Evolutionary conservation across 1,139 yeast species (phyloP).

Genomic region (Kluyveromyces marxianus): DNA sequence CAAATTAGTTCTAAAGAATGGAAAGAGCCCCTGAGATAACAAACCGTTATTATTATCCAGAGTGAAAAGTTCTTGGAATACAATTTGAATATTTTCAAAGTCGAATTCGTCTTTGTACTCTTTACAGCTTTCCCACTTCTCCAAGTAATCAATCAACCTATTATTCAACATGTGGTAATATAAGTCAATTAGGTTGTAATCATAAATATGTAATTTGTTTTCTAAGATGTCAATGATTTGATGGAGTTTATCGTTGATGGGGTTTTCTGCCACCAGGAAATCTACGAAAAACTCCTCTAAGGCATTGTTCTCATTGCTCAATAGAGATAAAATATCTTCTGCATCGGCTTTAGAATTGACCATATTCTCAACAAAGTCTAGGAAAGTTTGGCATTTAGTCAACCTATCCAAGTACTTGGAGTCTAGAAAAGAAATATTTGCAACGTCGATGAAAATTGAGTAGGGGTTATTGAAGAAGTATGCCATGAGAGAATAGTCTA

Average conservation of each 20-base stretch:
- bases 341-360: conserved; percentile 23
- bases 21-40: conserved; percentile 28
- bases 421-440: conserved; percentile 30
- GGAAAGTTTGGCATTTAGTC: conserved; percentile 42
- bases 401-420: conserved; percentile 34
- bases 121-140: conserved; percentile 24
- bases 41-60: conserved; percentile 28
- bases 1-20: conserved; percentile 24
- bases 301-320: conserved; percentile 20
- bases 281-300: conserved; percentile 28
- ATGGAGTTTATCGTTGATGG: conserved; percentile 28
- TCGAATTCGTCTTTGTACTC: conserved; percentile 15
- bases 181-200: conserved; percentile 27
- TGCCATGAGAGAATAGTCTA: conserved; percentile 60
- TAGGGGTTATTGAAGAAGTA: conserved; percentile 67
- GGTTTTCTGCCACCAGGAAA: conserved; percentile 29
- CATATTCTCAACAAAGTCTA: conserved; percentile 33
- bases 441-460: conserved; percentile 38
- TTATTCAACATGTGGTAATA: conserved; percentile 25
- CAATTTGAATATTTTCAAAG: conserved; percentile 28
- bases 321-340: conserved; percentile 21
- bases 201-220: conserved; percentile 18
- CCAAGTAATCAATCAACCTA: conserved; percentile 18
- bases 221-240: conserved; percentile 23
- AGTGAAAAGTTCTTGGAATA: conserved; percentile 29